Conservation (phyloP, 768 basidiomycete species). For the Chiua virens region DNA sequence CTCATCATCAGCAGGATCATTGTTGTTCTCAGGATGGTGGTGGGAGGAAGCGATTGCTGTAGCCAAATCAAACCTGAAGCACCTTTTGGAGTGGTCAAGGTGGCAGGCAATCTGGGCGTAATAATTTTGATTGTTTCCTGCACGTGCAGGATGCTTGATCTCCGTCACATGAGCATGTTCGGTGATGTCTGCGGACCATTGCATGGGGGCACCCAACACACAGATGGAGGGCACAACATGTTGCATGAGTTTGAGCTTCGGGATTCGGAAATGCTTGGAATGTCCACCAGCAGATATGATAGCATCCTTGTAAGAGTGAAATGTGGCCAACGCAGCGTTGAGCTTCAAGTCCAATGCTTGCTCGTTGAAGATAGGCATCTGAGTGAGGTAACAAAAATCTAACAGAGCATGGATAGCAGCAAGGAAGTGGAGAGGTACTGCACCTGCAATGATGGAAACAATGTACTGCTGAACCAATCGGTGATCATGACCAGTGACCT, state of each 20-base stretch:
- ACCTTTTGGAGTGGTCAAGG: not conserved
- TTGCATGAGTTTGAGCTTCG: not conserved
- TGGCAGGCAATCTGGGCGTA: not conserved
- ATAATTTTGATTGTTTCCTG: not conserved
- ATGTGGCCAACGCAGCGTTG: no score
- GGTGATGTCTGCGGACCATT: not conserved
- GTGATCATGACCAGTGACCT: constrained; percentile 6
- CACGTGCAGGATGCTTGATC: not conserved
- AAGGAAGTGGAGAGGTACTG: not conserved
- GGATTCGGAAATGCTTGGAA: not conserved
- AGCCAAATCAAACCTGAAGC: not conserved
- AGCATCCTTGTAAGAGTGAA: no score
- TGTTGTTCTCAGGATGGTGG: no score
- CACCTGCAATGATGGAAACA: constrained; percentile 14
- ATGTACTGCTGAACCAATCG: constrained; percentile 12
- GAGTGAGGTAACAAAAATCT: constrained; percentile 42
- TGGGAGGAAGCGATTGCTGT: no score
- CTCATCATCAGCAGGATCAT: no score
- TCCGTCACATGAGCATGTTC: not conserved
- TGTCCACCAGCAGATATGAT: no score
- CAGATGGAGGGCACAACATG: not conserved
- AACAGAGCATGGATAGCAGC: constrained; percentile 27
- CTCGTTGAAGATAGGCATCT: no score
- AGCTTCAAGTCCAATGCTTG: no score
- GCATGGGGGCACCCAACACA: constrained; percentile 9